Percentiles rank a stretch among this genome's conserved stretches.
These are phyloP conservation scores for Ophiorrhiza pumila DNA, from an alignment of 257 asterid species.

Conservation along the genomic window DNA sequence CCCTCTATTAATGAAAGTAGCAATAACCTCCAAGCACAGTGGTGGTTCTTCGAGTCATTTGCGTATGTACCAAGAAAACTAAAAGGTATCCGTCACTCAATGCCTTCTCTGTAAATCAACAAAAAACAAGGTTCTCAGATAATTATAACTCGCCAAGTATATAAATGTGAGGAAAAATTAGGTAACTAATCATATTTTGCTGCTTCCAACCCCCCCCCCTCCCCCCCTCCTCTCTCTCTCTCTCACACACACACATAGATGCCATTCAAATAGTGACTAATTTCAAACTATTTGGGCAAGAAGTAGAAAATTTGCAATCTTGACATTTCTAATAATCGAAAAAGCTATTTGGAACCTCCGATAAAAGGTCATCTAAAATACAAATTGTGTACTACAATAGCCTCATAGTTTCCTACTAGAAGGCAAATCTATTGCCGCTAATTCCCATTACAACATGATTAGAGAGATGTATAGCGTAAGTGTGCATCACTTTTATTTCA, in stretches of 20 bases:
- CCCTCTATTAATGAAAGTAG: background rate
- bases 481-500: background rate
- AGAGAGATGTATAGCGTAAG: background rate
- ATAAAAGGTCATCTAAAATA: background rate
- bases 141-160: background rate
- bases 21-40: background rate
- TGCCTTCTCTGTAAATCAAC: slow-evolving; percentile 8
- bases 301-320: background rate
- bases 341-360: background rate
- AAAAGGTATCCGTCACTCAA: slow-evolving; percentile 1
- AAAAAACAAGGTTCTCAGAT: background rate
- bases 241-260: background rate
- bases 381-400: background rate
- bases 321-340: background rate
- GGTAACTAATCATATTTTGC: background rate
- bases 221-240: background rate
- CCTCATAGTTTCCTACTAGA: too few relatives aligned
- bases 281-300: too few relatives aligned
- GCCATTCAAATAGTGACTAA: background rate
- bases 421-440: background rate
- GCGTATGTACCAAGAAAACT: background rate
- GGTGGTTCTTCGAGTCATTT: background rate
- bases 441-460: background rate
- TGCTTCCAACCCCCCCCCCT: background rate
- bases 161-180: background rate